phyloP scores from a whole-genome alignment of 306 rosid species.

The Begonia loranthoides region DNA sequence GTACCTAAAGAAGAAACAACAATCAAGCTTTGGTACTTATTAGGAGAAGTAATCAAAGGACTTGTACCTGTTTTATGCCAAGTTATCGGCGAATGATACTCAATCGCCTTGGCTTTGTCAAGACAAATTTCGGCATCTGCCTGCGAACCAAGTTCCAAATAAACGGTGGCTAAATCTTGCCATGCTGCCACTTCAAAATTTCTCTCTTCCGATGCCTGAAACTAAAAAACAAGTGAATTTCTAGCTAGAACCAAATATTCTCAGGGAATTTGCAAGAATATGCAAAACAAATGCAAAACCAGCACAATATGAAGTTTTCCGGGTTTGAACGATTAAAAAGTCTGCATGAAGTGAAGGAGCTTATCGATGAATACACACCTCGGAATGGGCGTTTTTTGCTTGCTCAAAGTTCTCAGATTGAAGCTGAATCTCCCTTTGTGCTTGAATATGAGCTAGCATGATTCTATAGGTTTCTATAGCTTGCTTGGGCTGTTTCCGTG shows the following conservation, averaged over 20 bases:
- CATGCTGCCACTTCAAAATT: constrained; percentile 55
- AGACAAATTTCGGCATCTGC: constrained; percentile 71
- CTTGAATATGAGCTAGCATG: constrained; percentile 64
- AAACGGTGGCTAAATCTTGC: constrained; percentile 71
- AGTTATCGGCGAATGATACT: constrained; percentile 42
- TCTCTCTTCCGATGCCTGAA: constrained; percentile 42
- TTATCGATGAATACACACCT: constrained; percentile 24
- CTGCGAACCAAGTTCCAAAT: constrained; percentile 39
- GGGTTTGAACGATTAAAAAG: neutral
- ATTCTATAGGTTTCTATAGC: constrained; percentile 86
- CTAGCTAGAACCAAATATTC: neutral
- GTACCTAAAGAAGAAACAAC: constrained; percentile 22
- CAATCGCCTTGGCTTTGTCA: constrained; percentile 46
- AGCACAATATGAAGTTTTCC: neutral
- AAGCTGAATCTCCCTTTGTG: constrained; percentile 37
- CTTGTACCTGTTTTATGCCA: constrained; percentile 62
- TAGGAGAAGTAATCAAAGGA: neutral
- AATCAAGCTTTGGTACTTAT: neutral
- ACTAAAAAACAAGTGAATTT: constrained; percentile 9
- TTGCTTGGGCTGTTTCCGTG: constrained; percentile 73
- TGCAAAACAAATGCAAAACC: too few species aligned
- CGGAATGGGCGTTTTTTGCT: constrained; percentile 20
- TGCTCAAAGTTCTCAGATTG: constrained; percentile 25
- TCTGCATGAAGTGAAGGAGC: too few species aligned
- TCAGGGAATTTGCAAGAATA: neutral